Evolutionary conservation across 163 green algal species (phyloP).

Genomic region (Scenedesmus sp.): DNA sequence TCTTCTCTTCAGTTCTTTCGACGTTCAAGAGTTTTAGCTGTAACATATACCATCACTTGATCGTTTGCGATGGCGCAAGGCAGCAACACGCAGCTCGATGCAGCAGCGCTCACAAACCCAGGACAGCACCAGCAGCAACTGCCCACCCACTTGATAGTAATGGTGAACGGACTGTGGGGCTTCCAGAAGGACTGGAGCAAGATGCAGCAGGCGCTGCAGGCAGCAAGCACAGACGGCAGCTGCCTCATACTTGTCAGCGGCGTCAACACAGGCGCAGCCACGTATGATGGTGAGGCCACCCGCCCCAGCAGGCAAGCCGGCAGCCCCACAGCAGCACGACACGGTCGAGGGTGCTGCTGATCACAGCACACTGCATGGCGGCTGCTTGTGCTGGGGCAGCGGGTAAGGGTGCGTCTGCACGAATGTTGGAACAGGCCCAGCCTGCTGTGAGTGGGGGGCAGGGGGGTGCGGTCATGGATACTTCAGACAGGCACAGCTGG

Average conservation of each 20-base stretch:
- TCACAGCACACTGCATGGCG: too few species aligned
- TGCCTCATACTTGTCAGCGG: constrained; percentile 12
- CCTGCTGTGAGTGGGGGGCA: too few species aligned
- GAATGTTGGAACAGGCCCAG: too few species aligned
- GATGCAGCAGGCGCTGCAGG: constrained; percentile 38
- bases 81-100: neutral
- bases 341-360: neutral
- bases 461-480: too few species aligned
- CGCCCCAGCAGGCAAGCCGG: too few species aligned
- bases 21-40: too few species aligned
- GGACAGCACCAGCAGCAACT: neutral
- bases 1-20: too few species aligned
- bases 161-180: constrained; percentile 55
- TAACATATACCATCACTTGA: neutral
- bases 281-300: constrained; percentile 39
- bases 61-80: neutral
- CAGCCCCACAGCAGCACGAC: neutral
- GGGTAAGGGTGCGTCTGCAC: too few species aligned
- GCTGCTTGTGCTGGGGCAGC: too few species aligned
- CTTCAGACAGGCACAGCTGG: too few species aligned
- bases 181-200: constrained; percentile 18
- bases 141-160: constrained; percentile 36
- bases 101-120: neutral
- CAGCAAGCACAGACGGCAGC: neutral
- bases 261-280: constrained; percentile 24